Evolutionary conservation across 2,329 filamentous ascomycete genomes (phyloP).

Genomic region (Fusarium sp.): DNA sequence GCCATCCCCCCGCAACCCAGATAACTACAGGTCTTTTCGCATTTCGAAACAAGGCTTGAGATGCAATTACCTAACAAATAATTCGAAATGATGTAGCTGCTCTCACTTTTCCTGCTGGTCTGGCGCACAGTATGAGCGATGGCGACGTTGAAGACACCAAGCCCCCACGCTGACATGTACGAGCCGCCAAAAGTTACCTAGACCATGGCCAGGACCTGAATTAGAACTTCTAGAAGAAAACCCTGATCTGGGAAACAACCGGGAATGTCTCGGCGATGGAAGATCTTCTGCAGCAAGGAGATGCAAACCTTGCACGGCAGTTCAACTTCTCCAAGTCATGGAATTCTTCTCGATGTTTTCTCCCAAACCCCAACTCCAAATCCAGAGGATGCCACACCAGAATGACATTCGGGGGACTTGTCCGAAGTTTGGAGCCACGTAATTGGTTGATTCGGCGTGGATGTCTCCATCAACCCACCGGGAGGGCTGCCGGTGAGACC

Average conservation of each 20-base stretch:
- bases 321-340: not conserved
- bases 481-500: constrained; percentile 8
- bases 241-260: not conserved
- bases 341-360: not conserved
- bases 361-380: accelerated
- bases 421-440: not conserved
- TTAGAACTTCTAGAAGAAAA: not conserved
- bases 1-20: no score
- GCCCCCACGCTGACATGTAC: not conserved
- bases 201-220: not conserved
- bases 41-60: not conserved
- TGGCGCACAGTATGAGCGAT: not conserved
- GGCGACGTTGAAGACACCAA: not conserved
- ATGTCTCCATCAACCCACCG: not conserved
- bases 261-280: not conserved
- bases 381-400: not conserved
- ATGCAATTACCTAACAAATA: not conserved
- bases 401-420: not conserved
- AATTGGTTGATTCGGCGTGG: not conserved
- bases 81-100: not conserved
- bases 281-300: not conserved
- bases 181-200: not conserved
- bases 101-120: not conserved
- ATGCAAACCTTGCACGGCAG: not conserved
- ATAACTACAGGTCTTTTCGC: no score